Base-by-base conservation (phyloP, 2,329 filamentous ascomycete species). In the Calonectria ilicicola region DNA sequence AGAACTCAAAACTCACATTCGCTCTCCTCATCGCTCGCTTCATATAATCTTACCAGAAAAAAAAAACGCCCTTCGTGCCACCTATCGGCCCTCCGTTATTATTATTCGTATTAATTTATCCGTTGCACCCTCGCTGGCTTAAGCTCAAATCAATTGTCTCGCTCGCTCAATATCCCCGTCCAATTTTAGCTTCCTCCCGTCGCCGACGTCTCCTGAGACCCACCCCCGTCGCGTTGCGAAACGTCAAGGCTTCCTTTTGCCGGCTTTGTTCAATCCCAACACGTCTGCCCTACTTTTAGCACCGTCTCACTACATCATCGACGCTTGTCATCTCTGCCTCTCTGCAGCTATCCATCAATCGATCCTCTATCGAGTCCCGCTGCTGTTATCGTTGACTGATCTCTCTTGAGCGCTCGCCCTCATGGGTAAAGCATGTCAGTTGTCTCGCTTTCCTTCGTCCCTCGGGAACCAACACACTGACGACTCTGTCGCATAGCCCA, bases 401-500 rank as follows among this genome's bases (percentile, higher is more conserved):
- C 65, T 35, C 23, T 23, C n/a, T 42, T 14, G 44, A 72, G 60
- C 66, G 47, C 65, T 71, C 72, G 40, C 72, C 74, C 74, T 75
- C 29, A 84, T 84, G 82, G 82, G 82, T 72, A 84, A 84, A 78
- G 80, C 84, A 77, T 83, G 83, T 84, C 77, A 23, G 83, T 80
- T 71, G 42, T 70, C 60, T 46, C 27, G 14, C 15, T 53, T 46
- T 64, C 56, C 35, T 15, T 40, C 26, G 35, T 40, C 32, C 47
- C 64, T 65, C 53, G 73, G 21, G 17, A 38, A 62, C 23, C 29
- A 40, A n/a, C 21, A 40, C 60, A 75, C 78, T 76, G 68, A 77
- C 76, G 9, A 47, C 40, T 76, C 27, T 47, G 64, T 73, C 44
- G 29, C 56, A 44, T 73, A 91, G 90, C 88, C 81, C 89, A 91